phyloP scores from a whole-genome alignment of 2,329 filamentous ascomycete genomes.

The Oidium heveae region DNA sequence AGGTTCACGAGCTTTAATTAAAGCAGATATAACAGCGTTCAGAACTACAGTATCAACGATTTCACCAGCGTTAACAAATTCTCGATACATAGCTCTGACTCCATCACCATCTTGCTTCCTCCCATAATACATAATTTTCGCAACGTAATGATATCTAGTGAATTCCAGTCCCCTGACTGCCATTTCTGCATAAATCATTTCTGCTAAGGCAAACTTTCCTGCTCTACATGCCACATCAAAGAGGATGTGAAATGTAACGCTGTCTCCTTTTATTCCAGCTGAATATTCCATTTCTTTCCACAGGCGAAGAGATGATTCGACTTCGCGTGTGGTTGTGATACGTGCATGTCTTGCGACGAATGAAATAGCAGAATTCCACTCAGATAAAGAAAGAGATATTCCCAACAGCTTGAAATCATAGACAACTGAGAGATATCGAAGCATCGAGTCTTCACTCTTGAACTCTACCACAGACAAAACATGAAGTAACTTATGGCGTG shows the following conservation, averaged over 20 bases:
- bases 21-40: conserved; percentile 62
- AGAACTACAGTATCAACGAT: conserved; percentile 70
- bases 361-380: conserved; percentile 71
- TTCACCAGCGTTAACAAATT: conserved; percentile 65
- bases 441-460: conserved; percentile 29
- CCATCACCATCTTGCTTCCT: conserved; percentile 46
- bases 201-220: conserved; percentile 59
- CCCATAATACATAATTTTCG: conserved; percentile 64
- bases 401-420: conserved; percentile 58
- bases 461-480: conserved; percentile 11
- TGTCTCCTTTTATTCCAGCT: conserved; percentile 36
- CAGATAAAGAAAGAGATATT: conserved; percentile 35
- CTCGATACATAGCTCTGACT: conserved; percentile 51
- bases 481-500: conserved; percentile 12
- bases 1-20: conserved; percentile 54
- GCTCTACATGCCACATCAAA: conserved; percentile 75
- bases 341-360: conserved; percentile 51
- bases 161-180: conserved; percentile 36
- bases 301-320: conserved; percentile 44
- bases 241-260: conserved; percentile 79
- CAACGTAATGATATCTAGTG: conserved; percentile 61
- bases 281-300: conserved; percentile 80
- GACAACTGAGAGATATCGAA: conserved; percentile 60
- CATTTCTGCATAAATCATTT: conserved; percentile 72
- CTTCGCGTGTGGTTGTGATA: conserved; percentile 28